A percentile compares a stretch with the other conserved stretches of the same genome.
Conservation (phyloP, 2,329 filamentous ascomycete species). For the Balansia obtecta region DNA sequence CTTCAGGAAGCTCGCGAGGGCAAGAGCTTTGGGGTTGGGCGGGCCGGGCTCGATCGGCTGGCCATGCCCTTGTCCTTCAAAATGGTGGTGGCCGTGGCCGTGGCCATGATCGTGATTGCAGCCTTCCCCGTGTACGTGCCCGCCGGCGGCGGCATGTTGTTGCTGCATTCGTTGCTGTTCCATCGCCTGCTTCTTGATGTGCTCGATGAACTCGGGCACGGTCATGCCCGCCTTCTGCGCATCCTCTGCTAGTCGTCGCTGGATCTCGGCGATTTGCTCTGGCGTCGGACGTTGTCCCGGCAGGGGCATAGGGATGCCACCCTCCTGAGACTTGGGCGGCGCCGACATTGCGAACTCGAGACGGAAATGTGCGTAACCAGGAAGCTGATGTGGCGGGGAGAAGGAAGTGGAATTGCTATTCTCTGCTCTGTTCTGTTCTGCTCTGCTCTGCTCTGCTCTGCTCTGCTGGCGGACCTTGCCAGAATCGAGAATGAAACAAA, state of each 20-base stretch:
- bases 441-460: background rate
- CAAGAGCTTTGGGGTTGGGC: conserved; percentile 78
- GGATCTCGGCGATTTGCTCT: conserved; percentile 76
- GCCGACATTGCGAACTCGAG: conserved; percentile 14
- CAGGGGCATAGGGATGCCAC: conserved; percentile 14
- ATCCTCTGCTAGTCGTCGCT: conserved; percentile 69
- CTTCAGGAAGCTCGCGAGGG: conserved; percentile 78
- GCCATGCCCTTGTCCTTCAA: conserved; percentile 33
- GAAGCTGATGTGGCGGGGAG: conserved; percentile 4
- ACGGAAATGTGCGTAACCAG: background rate
- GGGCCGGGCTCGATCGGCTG: conserved; percentile 66
- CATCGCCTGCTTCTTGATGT: conserved; percentile 45
- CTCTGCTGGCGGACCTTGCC: background rate
- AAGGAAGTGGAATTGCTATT: too few relatives aligned
- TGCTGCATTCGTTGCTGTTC: conserved; percentile 35
- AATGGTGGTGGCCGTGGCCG: conserved; percentile 13
- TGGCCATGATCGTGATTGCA: conserved; percentile 18
- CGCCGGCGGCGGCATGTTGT: conserved; percentile 2
- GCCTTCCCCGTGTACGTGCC: conserved; percentile 11
- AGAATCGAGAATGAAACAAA: background rate
- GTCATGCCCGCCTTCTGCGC: conserved; percentile 76
- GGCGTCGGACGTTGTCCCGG: conserved; percentile 48
- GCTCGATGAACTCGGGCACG: conserved; percentile 70
- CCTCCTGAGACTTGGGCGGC: conserved; percentile 13
- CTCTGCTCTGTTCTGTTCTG: background rate